A percentile compares a stretch with the other conserved stretches of the same genome.
Evolutionary conservation across 257 asterid species (phyloP).

Genomic region (Thymus mandschuricus): DNA sequence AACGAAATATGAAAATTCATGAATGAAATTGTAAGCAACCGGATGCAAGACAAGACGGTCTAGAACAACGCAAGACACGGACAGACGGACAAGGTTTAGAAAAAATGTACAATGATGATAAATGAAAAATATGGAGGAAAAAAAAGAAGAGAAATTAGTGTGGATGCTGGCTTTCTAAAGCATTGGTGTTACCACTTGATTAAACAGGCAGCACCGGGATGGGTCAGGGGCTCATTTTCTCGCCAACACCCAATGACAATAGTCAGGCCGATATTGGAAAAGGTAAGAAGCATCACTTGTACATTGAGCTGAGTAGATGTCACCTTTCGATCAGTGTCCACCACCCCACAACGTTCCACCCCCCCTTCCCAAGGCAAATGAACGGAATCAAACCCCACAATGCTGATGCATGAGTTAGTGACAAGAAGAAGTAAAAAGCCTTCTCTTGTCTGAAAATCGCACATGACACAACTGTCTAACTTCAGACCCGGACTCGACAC

Average conservation of each 20-base stretch:
- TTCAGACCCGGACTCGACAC: slow-evolving; percentile 65
- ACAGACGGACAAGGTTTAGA: slow-evolving; percentile 42
- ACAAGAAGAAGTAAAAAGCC: slow-evolving; percentile 55
- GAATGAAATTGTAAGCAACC: slow-evolving; percentile 52
- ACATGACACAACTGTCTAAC: slow-evolving; percentile 44
- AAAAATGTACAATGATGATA: slow-evolving; percentile 25
- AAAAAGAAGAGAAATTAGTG: slow-evolving; percentile 20
- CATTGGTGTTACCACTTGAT: slow-evolving; percentile 31
- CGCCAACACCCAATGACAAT: slow-evolving; percentile 29
- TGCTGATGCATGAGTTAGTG: slow-evolving; percentile 71
- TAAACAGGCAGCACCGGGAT: slow-evolving; percentile 37
- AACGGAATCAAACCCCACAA: slow-evolving; percentile 46
- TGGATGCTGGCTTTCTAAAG: slow-evolving; percentile 24
- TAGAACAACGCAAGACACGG: slow-evolving; percentile 44
- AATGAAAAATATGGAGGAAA: slow-evolving; percentile 22
- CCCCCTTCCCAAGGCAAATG: neutral
- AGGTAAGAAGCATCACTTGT: slow-evolving; percentile 25
- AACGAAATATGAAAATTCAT: slow-evolving; percentile 31
- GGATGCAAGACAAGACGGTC: slow-evolving; percentile 39
- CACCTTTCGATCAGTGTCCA: slow-evolving; percentile 22
- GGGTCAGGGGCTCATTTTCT: slow-evolving; percentile 30
- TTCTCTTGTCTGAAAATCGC: slow-evolving; percentile 53
- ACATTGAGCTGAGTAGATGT: slow-evolving; percentile 32
- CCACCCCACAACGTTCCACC: neutral
- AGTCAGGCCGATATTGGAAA: slow-evolving; percentile 4